Conservation (phyloP, 106 monocot genomes). For the Cymbidium sinense region DNA sequence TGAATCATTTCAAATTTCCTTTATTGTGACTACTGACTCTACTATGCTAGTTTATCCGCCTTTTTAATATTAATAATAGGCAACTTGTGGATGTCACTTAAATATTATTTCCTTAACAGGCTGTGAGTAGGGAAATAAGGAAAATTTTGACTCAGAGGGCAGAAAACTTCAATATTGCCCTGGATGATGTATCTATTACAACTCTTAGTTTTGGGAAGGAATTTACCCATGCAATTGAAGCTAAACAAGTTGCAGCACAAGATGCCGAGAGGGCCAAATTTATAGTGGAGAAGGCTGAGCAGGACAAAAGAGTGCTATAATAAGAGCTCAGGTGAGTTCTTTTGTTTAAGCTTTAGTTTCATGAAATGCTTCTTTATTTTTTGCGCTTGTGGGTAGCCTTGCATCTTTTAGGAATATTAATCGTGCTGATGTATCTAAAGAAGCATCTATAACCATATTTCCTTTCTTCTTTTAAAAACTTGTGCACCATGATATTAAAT, state of each 20-base stretch:
- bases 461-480: no score
- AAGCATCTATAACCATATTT: no score
- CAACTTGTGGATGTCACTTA: background rate
- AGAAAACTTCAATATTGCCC: conserved; percentile 51
- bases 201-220: conserved; percentile 63
- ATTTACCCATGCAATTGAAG: conserved; percentile 71
- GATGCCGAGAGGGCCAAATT: conserved; percentile 71
- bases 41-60: background rate
- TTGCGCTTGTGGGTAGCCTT: no score
- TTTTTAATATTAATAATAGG: background rate
- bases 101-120: conserved; percentile 17
- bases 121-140: conserved; percentile 59
- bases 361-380: no score
- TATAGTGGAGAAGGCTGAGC: conserved; percentile 69
- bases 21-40: background rate
- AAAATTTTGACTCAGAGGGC: conserved; percentile 62
- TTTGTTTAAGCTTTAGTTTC: no score
- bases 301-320: conserved; percentile 70
- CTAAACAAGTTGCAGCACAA: conserved; percentile 76
- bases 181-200: conserved; percentile 74
- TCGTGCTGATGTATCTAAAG: no score
- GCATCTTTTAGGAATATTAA: no score
- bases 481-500: no score
- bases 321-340: conserved; percentile 50
- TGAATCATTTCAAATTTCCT: background rate